Base-by-base conservation (phyloP, 257 asterid genomes). In the Capsicum rhomboideum region DNA sequence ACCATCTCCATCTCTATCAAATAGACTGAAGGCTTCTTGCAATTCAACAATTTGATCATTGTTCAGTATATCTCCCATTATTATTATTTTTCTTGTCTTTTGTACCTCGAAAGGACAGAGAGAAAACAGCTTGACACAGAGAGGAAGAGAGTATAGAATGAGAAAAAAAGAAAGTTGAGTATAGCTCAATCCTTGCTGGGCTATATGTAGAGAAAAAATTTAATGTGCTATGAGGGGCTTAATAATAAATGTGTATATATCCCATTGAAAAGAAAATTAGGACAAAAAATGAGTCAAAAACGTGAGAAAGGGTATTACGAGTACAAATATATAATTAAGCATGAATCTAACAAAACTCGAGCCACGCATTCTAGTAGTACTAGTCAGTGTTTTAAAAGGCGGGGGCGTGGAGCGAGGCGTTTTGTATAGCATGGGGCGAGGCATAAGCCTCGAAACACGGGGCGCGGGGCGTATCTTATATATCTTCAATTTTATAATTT, bases 1-100 rank as follows among this genome's bases (percentile, higher is more conserved):
- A 88, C 92, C 92, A 84, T 90, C 93, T 82, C 93, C 93, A 83
- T 90, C 89, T 74, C 87, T 90, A 84, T 90, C 93, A 82, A 90
- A 90, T 37, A 90, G 90, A 82, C 88, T 87, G 71, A 90, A 90
- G 64, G 93, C 91, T 83, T 90, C 93, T 55, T 88, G 84, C 69
- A 90, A 87, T 86, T 90, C 93, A 69, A 79, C 85, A 88, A 88
- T 82, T 69, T 88, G 92, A 46, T 90, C 92, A 80, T 87, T 83
- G 46, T 87, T 90, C 50, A 87, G 82, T 14, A 67, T 17, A 46
- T 87, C 91, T 77, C 82, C 90, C 91, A 88, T 88, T 53, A 53
- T 53, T 7, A 12, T 53, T 40, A 16, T 69, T 56, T 6, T 49
- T 23, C 10, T 17, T 6, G 6, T 12, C 28, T 10, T 59, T 56